Percentiles rank a stretch among this genome's conserved stretches.
Conservation (phyloP, 257 asterid genomes). For the Solanum chaucha region DNA sequence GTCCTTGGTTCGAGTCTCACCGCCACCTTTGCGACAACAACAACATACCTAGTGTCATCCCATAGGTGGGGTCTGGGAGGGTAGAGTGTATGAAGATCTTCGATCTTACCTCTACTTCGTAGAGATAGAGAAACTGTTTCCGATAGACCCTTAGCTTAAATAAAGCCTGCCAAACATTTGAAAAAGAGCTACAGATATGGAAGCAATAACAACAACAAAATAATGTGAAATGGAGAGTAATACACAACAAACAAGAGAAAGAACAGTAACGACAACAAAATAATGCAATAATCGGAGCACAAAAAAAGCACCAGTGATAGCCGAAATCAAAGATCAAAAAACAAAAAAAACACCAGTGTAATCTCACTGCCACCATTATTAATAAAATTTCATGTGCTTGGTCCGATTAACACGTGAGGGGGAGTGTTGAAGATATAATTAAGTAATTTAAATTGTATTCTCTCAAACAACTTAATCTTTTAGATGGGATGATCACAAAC, state of each 20-base stretch:
- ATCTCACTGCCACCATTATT: background rate
- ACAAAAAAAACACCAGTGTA: background rate
- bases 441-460: background rate
- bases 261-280: background rate
- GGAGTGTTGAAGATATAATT: background rate
- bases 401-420: background rate
- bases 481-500: background rate
- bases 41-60: too few relatives aligned
- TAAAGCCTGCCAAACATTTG: too few relatives aligned
- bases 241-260: background rate
- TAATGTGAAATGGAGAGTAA: background rate
- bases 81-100: too few relatives aligned
- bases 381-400: background rate
- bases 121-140: too few relatives aligned
- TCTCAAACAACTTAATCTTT: background rate
- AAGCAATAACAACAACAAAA: too few relatives aligned
- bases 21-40: background rate
- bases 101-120: too few relatives aligned
- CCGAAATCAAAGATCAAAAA: background rate
- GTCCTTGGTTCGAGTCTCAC: background rate
- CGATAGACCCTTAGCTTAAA: too few relatives aligned
- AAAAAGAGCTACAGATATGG: too few relatives aligned
- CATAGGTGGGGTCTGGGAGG: too few relatives aligned
- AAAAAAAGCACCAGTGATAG: background rate
- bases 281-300: background rate